Evolutionary conservation across 345 rosid species (phyloP).

Genomic region (Cardamine chenopodiifolia): DNA sequence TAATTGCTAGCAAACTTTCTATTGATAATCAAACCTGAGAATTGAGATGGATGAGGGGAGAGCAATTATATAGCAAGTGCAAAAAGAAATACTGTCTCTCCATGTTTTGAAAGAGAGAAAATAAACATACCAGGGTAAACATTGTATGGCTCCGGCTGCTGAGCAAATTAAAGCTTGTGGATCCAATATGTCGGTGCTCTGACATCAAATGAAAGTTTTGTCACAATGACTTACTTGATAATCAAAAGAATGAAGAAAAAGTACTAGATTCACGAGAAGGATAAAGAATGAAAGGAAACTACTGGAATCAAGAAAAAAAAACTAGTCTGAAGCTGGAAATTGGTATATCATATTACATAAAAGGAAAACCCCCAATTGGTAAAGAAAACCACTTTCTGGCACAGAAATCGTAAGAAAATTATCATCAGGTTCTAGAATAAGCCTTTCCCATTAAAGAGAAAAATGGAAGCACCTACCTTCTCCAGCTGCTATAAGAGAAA

Average conservation of each 20-base stretch:
- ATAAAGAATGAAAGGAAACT: slow-evolving; percentile 13
- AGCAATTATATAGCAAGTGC: slow-evolving; percentile 16
- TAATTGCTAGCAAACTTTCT: not conserved
- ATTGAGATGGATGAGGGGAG: slow-evolving; percentile 5
- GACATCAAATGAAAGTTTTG: slow-evolving; percentile 38
- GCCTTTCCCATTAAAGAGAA: slow-evolving; percentile 21
- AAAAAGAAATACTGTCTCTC: slow-evolving; percentile 28
- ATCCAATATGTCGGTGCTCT: slow-evolving; percentile 99
- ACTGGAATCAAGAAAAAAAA: slow-evolving; percentile 27
- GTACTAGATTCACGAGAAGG: slow-evolving; percentile 9
- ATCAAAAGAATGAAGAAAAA: slow-evolving; percentile 8
- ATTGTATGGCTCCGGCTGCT: slow-evolving; percentile 99
- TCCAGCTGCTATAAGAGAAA: slow-evolving; percentile 98
- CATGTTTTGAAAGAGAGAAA: slow-evolving; percentile 26
- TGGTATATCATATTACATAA: slow-evolving; percentile 24
- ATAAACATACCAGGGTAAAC: slow-evolving; percentile 78
- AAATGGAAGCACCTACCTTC: slow-evolving; percentile 62
- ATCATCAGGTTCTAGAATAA: slow-evolving; percentile 13
- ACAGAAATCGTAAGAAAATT: not conserved
- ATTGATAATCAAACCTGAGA: not conserved
- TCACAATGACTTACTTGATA: slow-evolving; percentile 17
- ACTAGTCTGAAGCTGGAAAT: not conserved
- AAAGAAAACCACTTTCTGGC: not conserved
- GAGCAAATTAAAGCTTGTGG: slow-evolving; percentile 91
- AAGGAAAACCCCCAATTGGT: not conserved